These are phyloP conservation scores for Exserohilum turcica DNA, from an alignment of 2,329 filamentous ascomycete genomes.

Conservation along the genomic window DNA sequence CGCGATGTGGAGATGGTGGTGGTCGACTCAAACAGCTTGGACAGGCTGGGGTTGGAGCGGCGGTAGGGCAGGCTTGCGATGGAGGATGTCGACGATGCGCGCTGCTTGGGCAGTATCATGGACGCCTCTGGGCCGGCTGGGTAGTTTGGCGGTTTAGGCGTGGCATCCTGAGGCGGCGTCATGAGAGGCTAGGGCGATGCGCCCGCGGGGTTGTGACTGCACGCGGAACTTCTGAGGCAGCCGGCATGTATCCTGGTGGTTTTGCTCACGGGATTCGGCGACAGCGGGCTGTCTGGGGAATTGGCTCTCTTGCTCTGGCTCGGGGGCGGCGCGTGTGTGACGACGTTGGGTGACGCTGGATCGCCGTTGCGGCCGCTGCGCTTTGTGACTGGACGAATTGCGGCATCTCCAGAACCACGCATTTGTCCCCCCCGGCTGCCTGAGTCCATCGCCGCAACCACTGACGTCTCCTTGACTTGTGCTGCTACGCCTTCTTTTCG, in stretches of 20 bases:
- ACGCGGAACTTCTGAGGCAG: conserved; percentile 34
- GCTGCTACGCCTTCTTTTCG: neutral
- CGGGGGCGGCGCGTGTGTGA: conserved; percentile 24
- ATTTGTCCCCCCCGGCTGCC: conserved; percentile 10
- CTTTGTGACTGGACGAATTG: conserved; percentile 39
- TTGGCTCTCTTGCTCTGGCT: conserved; percentile 16
- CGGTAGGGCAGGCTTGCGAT: conserved; percentile 62
- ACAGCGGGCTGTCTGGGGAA: conserved; percentile 5
- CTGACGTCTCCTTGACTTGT: neutral
- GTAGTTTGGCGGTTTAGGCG: conserved; percentile 43
- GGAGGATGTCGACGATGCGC: conserved; percentile 63
- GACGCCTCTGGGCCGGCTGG: conserved; percentile 69
- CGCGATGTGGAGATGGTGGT: conserved; percentile 50
- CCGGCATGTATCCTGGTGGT: conserved; percentile 43
- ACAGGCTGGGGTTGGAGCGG: conserved; percentile 58
- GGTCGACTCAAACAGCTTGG: conserved; percentile 59
- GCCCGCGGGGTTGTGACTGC: conserved; percentile 39
- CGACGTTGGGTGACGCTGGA: conserved; percentile 20
- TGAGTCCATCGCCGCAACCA: conserved; percentile 11
- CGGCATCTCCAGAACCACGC: conserved; percentile 36
- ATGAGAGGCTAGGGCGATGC: conserved; percentile 47
- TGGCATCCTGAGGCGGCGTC: conserved; percentile 49
- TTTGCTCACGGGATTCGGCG: conserved; percentile 3
- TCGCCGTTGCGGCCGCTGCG: conserved; percentile 39
- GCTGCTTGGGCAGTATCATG: conserved; percentile 64